These are phyloP conservation scores for Yamagishiella unicocca DNA, from an alignment of 139 green algal genomes.

Conservation along the genomic window DNA sequence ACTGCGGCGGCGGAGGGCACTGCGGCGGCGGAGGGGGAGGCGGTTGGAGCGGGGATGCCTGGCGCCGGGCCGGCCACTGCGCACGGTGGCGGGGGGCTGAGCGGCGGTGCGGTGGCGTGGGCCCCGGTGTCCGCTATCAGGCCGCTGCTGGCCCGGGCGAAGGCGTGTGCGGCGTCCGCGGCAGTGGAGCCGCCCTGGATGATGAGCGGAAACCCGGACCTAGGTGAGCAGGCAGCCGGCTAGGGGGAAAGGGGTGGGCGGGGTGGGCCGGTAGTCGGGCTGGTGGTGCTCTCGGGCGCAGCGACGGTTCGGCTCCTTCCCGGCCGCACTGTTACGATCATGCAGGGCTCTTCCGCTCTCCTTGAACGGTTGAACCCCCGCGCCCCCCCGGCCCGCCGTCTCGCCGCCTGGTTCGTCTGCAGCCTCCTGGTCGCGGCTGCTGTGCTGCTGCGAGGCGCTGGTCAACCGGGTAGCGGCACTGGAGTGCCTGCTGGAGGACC, in stretches of 20 bases:
- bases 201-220: neutral
- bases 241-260: neutral
- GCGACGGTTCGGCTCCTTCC: neutral
- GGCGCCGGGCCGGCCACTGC: neutral
- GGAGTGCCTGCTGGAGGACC: conserved; percentile 12
- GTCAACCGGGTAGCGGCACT: conserved; percentile 16
- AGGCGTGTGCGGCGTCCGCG: neutral
- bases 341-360: neutral
- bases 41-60: neutral
- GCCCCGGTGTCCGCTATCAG: conserved; percentile 21
- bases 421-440: conserved; percentile 21
- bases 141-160: conserved; percentile 19
- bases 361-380: neutral
- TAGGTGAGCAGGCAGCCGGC: neutral
- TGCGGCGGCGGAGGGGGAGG: neutral
- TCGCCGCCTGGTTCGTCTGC: neutral
- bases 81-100: neutral
- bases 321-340: neutral
- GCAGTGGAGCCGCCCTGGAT: conserved; percentile 30
- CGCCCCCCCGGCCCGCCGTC: neutral
- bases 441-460: conserved; percentile 16
- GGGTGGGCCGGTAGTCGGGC: too few species aligned
- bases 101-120: conserved; percentile 20
- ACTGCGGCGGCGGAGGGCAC: neutral
- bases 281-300: too few species aligned